Evolutionary conservation across 768 basidiomycete genomes (phyloP).

Genomic region (Pleurotus tuber-regium): DNA sequence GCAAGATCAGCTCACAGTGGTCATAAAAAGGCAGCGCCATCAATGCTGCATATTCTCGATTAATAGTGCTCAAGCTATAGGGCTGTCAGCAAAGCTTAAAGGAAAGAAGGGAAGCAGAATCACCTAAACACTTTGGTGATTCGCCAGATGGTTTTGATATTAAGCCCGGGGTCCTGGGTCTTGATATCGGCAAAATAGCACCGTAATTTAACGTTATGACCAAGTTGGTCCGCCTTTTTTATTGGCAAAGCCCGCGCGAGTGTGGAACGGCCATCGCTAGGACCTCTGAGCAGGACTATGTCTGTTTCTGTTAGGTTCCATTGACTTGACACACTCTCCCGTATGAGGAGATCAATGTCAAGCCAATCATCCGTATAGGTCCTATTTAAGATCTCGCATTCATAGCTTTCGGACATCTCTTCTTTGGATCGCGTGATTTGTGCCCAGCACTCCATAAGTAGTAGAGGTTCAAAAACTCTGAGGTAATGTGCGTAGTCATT

Average conservation of each 20-base stretch:
- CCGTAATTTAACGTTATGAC: slow-evolving; percentile 56
- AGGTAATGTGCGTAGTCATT: slow-evolving; percentile 63
- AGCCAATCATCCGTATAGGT: slow-evolving; percentile 79
- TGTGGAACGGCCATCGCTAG: slow-evolving; percentile 47
- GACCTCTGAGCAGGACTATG: slow-evolving; percentile 73
- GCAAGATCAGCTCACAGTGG: slow-evolving; percentile 64
- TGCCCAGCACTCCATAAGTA: slow-evolving; percentile 89
- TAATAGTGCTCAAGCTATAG: slow-evolving; percentile 79
- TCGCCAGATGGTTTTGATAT: slow-evolving; percentile 65
- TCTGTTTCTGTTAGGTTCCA: slow-evolving; percentile 84
- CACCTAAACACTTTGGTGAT: slow-evolving; percentile 84
- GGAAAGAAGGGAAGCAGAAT: slow-evolving; percentile 15
- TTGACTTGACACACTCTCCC: slow-evolving; percentile 56
- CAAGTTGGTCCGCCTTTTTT: slow-evolving; percentile 28
- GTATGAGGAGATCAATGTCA: slow-evolving; percentile 70
- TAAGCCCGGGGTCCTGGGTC: slow-evolving; percentile 57
- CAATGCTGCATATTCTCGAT: slow-evolving; percentile 90
- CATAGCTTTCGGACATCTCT: slow-evolving; percentile 48
- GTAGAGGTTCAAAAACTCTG: slow-evolving; percentile 76
- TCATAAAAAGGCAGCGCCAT: slow-evolving; percentile 83
- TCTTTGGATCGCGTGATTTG: slow-evolving; percentile 81
- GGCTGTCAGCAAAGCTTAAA: slow-evolving; percentile 5
- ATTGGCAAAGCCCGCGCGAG: slow-evolving; percentile 62
- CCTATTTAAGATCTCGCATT: slow-evolving; percentile 65
- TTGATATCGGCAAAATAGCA: slow-evolving; percentile 41